Evolutionary conservation across 192 early-diverging fungal species (phyloP).

Genomic region (Backusella macrospora): DNA sequence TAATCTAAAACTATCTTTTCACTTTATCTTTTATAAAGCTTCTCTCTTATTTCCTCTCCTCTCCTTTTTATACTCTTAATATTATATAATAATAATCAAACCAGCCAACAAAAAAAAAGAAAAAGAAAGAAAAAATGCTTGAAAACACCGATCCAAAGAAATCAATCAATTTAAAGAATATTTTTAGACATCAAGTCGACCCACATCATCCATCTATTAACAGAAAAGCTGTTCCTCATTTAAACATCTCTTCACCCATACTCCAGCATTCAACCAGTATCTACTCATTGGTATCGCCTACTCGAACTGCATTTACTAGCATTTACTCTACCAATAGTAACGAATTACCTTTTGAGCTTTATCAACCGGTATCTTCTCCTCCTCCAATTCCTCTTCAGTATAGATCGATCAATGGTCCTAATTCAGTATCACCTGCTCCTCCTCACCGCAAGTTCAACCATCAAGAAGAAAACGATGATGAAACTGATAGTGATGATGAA

Average conservation of each 20-base stretch:
- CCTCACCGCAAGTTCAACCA: conserved; percentile 9
- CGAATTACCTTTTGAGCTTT: conserved; percentile 15
- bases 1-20: too few species aligned
- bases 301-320: conserved; percentile 19
- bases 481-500: neutral
- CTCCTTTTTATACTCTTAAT: neutral
- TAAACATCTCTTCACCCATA: conserved; percentile 28
- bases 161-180: conserved; percentile 9
- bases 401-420: neutral
- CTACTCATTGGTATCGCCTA: conserved; percentile 33
- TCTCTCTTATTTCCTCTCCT: too few species aligned
- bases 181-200: conserved; percentile 9
- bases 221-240: neutral
- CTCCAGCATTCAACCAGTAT: conserved; percentile 31
- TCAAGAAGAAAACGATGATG: neutral
- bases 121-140: neutral
- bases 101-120: too few species aligned
- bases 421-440: conserved; percentile 26
- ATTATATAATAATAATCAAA: neutral
- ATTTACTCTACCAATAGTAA: conserved; percentile 16
- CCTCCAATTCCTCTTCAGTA: conserved; percentile 13
- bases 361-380: conserved; percentile 14
- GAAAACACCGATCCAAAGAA: conserved; percentile 1
- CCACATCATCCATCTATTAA: conserved; percentile 14
- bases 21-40: too few species aligned